These are phyloP conservation scores for Garcia nutans DNA, from an alignment of 345 rosid genomes.

Conservation along the genomic window DNA sequence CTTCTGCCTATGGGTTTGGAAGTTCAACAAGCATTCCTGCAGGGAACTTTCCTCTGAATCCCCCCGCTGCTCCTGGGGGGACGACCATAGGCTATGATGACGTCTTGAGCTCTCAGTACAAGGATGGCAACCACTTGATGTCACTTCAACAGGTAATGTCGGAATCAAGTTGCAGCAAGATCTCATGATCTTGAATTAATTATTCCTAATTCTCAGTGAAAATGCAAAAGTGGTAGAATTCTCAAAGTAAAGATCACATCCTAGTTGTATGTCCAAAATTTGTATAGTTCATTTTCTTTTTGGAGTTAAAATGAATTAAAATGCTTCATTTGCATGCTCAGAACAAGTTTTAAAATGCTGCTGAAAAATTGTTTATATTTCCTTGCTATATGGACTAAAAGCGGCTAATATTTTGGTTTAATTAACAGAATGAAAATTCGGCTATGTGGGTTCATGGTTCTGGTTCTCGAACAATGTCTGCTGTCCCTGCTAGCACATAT, in stretches of 20 bases:
- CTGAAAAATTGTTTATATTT: background rate
- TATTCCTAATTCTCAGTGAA: background rate
- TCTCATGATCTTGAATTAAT: constrained; percentile 8
- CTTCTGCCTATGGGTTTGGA: constrained; percentile 88
- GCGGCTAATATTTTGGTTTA: constrained; percentile 1
- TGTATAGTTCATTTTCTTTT: background rate
- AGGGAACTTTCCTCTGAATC: constrained; percentile 71
- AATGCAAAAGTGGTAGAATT: background rate
- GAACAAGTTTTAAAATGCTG: background rate
- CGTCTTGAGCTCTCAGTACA: constrained; percentile 75
- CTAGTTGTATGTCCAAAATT: too few relatives aligned
- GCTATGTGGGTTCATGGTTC: constrained; percentile 86
- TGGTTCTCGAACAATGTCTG: constrained; percentile 73
- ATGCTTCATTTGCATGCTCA: background rate
- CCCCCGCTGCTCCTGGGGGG: constrained; percentile 59
- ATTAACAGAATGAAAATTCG: constrained; percentile 71
- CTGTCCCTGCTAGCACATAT: constrained; percentile 69
- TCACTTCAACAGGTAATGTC: constrained; percentile 72
- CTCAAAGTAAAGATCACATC: too few relatives aligned
- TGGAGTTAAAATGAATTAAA: too few relatives aligned
- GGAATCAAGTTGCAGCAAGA: background rate
- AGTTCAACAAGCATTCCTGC: constrained; percentile 64
- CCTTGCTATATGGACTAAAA: background rate
- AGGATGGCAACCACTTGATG: constrained; percentile 66
- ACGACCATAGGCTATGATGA: constrained; percentile 71